phyloP scores from a whole-genome alignment of 495 filamentous ascomycete species.

The Talaromyces ruber region DNA sequence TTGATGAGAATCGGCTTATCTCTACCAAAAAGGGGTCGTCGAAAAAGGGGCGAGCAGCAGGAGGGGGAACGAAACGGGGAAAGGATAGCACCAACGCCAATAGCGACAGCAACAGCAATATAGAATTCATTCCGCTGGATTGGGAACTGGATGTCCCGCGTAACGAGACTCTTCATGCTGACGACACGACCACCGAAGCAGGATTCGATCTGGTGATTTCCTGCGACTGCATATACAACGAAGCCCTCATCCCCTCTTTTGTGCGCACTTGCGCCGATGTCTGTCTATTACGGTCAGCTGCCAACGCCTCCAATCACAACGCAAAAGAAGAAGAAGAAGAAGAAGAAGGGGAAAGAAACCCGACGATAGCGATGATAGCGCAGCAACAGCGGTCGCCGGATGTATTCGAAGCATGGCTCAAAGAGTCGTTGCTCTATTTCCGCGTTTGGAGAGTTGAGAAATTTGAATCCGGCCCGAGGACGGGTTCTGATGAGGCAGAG shows the following conservation, averaged over 20 bases:
- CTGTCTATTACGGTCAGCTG: conserved; percentile 44
- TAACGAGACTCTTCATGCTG: conserved; percentile 18
- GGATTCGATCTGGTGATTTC: conserved; percentile 59
- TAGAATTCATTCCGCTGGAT: conserved; percentile 35
- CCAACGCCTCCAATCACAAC: background rate
- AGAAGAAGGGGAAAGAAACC: conserved; percentile 17
- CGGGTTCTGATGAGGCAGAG: conserved; percentile 31
- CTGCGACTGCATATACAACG: conserved; percentile 88
- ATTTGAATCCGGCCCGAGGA: background rate
- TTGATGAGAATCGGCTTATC: conserved; percentile 48
- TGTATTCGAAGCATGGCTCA: conserved; percentile 79
- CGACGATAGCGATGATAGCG: conserved; percentile 64
- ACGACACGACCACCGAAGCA: conserved; percentile 11
- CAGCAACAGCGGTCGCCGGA: conserved; percentile 79
- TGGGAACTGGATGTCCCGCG: conserved; percentile 34
- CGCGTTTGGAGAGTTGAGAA: conserved; percentile 61
- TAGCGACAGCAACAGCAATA: conserved; percentile 16
- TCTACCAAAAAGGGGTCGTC: background rate
- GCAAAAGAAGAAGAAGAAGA: background rate
- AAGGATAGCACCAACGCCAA: background rate
- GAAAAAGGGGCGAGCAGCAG: background rate
- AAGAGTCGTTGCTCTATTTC: conserved; percentile 56
- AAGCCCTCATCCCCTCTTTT: conserved; percentile 70
- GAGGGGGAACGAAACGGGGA: background rate
- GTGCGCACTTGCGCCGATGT: conserved; percentile 77